Evolutionary conservation across 1,284 basidiomycete genomes (phyloP), one percentile per base, ranked within the genome.

Genomic region (Austroboletus rostrupii): DNA sequence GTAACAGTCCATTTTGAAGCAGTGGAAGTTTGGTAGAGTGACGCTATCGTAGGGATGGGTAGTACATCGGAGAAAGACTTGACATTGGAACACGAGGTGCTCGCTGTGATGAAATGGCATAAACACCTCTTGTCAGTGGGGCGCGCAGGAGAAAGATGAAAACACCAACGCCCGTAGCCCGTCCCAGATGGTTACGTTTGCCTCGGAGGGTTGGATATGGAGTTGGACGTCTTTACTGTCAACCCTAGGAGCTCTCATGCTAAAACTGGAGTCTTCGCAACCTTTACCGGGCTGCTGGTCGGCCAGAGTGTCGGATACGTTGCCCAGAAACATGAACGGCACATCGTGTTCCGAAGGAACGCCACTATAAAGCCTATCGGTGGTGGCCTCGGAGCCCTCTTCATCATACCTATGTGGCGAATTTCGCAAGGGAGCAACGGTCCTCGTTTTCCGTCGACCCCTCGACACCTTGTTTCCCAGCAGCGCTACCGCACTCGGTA

Each of bases 161-260:
- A 40, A 13, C 1, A 67, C 62, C 35, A 17, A 65, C 66, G 20
- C 38, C 21, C 17, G 35, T 5, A 50, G 40, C 12, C 52, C 55
- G 12, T 67, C 65, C 63, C 66, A 65, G 40, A 63, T 53, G 10
- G 61, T 67, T 33, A 57, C 16, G 13, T 65, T 36, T 1, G 39
- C 47, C 20, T 56, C 47, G 13, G 46, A 46, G 2, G 55, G 29
- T 3, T 36, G 41, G 21, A 65, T 56, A 7, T 38, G 12, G 6
- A 65, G 48, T n/a, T 45, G 43, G 5, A 67, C 28, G 12, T 61
- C 56, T 14, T 54, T 33, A 14, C 40, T 26, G 9, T 28, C 32
- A 26, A 37, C 19, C 23, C 41, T 48, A n/a, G 44, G 11, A 21
- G 31, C 32, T 16, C 3, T 39, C 13, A n/a, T n/a, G n/a, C n/a